Evolutionary conservation across 2,329 filamentous ascomycete species (phyloP), one percentile per base, ranked within the genome.

Genomic region (Davidsoniella virescens): DNA sequence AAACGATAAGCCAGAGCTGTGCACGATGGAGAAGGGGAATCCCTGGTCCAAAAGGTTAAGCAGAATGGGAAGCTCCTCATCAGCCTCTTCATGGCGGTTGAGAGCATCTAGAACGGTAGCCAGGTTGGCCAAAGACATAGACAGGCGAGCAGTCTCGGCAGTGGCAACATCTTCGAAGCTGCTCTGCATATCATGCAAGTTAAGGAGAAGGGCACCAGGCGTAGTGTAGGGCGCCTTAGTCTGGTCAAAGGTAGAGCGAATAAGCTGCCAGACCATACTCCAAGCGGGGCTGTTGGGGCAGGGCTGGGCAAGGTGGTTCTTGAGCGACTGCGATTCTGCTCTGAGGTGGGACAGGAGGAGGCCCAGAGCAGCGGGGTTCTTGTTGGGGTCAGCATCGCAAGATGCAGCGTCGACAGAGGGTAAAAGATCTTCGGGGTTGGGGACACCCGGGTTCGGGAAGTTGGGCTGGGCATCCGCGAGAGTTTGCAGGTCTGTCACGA

Each of bases 61-160:
- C 12, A 66, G 56, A n/a, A 53, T 44, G 4, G 59, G 52, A 2
- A 57, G 47, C 20, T 59, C 56, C 4, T 57, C 55, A 18, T 51
- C 17, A 33, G 50, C 20, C 53, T 44, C 7, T 55, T 54, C 16
- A 50, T 51, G 33, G 47, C 46, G 25, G 43, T 20, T 46, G 4
- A 61, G 47, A 17, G 54, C 49, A 47, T 65, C 59, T 9, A 66
- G 58, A 5, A 65, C 59, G 4, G 59, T 58, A 18, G 61, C 63
- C 4, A 65, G 57, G 50, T 70, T 70, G 23, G 62, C 62, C 25
- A 58, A 56, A 4, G 58, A 60, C 14, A 65, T 55, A 12, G 57
- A 54, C 17, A 54, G 39, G 18, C 45, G 12, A 29, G 53, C 7
- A 39, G 49, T 18, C 51, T 55, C 16, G 25, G 20, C 26, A 18